A percentile compares a stretch with the other conserved stretches of the same genome.
phyloP scores from a whole-genome alignment of 768 basidiomycete genomes.

The Favolaschia claudopus region DNA sequence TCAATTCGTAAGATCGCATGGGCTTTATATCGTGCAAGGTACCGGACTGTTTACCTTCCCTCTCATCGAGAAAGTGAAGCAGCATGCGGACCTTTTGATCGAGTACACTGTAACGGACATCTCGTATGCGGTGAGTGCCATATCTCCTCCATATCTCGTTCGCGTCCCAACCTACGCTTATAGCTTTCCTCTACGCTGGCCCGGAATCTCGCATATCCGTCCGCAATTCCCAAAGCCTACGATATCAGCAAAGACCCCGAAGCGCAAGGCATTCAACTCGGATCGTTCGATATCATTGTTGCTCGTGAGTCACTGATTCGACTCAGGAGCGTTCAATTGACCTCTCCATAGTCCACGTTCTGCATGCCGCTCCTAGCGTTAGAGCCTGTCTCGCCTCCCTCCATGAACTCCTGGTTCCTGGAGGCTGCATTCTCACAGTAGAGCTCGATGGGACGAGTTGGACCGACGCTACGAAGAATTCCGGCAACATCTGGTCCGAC shows the following conservation, averaged over 20 bases:
- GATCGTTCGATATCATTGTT: not conserved
- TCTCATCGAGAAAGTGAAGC: not conserved
- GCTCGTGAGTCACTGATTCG: too few relatives aligned
- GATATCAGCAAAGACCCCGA: not conserved
- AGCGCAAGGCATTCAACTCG: not conserved
- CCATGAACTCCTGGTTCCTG: not conserved
- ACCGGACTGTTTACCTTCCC: not conserved
- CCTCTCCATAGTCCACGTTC: too few relatives aligned
- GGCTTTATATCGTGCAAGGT: not conserved
- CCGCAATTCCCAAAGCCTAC: not conserved
- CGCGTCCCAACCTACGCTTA: not conserved
- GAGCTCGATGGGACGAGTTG: not conserved
- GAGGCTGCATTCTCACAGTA: not conserved
- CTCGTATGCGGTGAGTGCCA: not conserved
- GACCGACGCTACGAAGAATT: not conserved
- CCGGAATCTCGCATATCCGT: not conserved
- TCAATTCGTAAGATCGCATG: not conserved
- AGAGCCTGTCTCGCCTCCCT: not conserved
- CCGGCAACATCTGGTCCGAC: not conserved
- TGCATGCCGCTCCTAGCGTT: not conserved
- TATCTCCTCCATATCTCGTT: not conserved
- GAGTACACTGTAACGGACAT: not conserved
- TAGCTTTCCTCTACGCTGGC: not conserved
- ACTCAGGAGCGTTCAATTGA: too few relatives aligned
- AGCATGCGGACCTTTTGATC: not conserved